These are phyloP conservation scores for Talaromyces thailandensis DNA, from an alignment of 495 filamentous ascomycete species.

Conservation along the genomic window DNA sequence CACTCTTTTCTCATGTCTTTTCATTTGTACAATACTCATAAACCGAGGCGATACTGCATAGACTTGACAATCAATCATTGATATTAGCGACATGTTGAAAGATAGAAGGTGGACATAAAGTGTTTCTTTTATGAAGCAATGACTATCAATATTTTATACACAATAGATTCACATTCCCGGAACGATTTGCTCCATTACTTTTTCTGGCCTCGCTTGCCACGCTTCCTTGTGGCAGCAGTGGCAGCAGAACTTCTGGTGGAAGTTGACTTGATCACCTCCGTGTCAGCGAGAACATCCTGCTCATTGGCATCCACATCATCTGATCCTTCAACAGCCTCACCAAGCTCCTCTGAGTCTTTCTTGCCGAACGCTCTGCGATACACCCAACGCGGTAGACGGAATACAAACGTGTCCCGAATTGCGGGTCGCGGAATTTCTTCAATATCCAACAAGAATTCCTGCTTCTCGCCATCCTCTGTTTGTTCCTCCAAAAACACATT, in stretches of 20 bases:
- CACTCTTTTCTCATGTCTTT: conserved; percentile 7
- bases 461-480: conserved; percentile 71
- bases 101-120: neutral
- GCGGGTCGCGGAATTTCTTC: conserved; percentile 58
- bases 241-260: neutral
- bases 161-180: neutral
- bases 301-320: neutral
- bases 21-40: conserved; percentile 13
- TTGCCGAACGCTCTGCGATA: conserved; percentile 35
- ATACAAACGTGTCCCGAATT: conserved; percentile 60
- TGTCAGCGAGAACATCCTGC: neutral
- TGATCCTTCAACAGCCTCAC: neutral
- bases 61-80: neutral
- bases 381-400: conserved; percentile 57
- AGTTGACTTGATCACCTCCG: neutral
- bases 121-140: neutral
- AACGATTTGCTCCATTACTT: neutral
- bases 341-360: neutral
- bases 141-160: neutral
- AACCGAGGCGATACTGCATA: neutral
- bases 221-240: conserved; percentile 1
- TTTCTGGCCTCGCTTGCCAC: conserved; percentile 4
- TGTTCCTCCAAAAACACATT: conserved; percentile 90
- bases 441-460: conserved; percentile 77
- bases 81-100: neutral